Evolutionary conservation across 345 rosid genomes (phyloP), one percentile per base, ranked within the genome.

Genomic region (Capsella bursapastoris): DNA sequence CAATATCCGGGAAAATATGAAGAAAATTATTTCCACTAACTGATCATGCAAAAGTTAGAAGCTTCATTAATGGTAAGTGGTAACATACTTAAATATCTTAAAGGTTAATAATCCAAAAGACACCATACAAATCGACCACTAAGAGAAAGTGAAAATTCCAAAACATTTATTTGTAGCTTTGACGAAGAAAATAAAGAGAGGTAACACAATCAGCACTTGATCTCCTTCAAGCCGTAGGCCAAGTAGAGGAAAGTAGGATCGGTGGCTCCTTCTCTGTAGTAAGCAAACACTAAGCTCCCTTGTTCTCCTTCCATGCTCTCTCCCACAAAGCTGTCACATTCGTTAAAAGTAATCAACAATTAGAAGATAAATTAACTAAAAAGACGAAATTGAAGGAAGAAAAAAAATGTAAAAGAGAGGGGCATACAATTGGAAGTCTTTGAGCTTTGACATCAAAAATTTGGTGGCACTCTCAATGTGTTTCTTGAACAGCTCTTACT

Each of bases 161-260:
- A 48, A 47, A 12, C 6, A 8, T 31, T 4, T 31, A 31, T 31
- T 14, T 28, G 27, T 43, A 47, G 29, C 15, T 47, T 47, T 12
- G 41, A 37, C 8, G 3, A 37, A 37, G 45, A 32, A 35, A 44
- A 15, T 2, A 35, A 14, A 35, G 7, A 3, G 7, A 47, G 18
- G 2, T 6, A 28, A 72, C 18, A 34, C 6, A 49, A 51, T 70
- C 77, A 91, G 73, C 97, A 91, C 87, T 91, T 91, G 71, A 93
- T 66, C 86, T 93, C 97, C 87, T 87, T 90, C 86, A 89, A 79
- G 31, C 90, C 92, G 53, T 69, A 68, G 16, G 88, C 85, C 2
- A 93, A 78, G 87, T 89, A 89, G 61, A 93, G 78, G 76, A 93
- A 93, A 7, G 98, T 91, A 22, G 98, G 94, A 78, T 93, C 91